phyloP scores from a whole-genome alignment of 2,329 filamentous ascomycete genomes.

The Fulvia fulva region DNA sequence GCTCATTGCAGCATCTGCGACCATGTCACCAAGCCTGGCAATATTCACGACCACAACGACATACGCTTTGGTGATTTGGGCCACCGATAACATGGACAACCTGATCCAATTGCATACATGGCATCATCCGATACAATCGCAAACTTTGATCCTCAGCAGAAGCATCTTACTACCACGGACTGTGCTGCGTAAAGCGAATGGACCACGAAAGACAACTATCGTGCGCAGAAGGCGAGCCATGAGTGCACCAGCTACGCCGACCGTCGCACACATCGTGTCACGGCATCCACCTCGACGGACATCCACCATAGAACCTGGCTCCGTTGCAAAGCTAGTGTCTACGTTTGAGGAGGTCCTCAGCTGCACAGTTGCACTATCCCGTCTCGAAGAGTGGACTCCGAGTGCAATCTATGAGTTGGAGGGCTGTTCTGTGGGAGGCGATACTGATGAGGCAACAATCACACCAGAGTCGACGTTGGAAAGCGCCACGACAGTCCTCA shows the following conservation, averaged over 20 bases:
- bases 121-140: conserved; percentile 13
- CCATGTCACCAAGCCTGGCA: conserved; percentile 2
- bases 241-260: background rate
- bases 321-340: background rate
- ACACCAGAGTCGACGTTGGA: background rate
- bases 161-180: conserved; percentile 9
- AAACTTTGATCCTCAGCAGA: conserved; percentile 15
- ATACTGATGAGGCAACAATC: background rate
- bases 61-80: conserved; percentile 2
- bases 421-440: background rate
- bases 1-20: background rate
- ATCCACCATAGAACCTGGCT: background rate
- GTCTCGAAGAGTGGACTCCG: background rate
- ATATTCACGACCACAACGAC: background rate
- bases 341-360: background rate
- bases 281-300: background rate
- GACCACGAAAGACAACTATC: background rate
- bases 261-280: background rate
- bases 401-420: background rate
- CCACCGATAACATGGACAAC: conserved; percentile 16
- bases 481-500: background rate
- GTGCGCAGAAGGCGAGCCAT: background rate
- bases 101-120: conserved; percentile 8
- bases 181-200: background rate
- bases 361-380: background rate